phyloP scores from a whole-genome alignment of 441 rosid genomes.

The Euphorbia corollata region DNA sequence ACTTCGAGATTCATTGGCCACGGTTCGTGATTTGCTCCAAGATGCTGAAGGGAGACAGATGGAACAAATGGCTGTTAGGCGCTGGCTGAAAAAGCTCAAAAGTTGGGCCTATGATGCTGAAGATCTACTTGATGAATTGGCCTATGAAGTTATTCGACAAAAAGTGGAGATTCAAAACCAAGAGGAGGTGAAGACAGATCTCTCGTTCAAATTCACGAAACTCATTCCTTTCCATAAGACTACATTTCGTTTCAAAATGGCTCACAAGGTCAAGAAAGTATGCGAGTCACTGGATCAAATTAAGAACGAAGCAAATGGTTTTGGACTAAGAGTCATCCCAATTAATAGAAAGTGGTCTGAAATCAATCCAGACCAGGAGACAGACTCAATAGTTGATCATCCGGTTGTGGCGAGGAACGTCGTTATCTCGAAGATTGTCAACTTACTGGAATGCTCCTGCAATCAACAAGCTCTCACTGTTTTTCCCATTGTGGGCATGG shows the following conservation, averaged over 20 bases:
- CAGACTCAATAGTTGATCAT: neutral
- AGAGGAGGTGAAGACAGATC: no score
- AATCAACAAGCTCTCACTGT: neutral
- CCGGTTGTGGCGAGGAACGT: neutral
- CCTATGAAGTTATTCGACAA: constrained; percentile 14
- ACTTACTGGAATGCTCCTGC: neutral
- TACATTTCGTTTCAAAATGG: no score
- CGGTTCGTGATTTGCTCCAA: constrained; percentile 19
- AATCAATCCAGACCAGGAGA: no score
- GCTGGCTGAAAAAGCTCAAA: constrained; percentile 20
- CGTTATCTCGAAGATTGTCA: no score
- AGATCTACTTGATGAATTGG: constrained; percentile 23
- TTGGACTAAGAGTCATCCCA: no score
- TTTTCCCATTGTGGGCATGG: constrained; percentile 18
- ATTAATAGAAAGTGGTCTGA: no score
- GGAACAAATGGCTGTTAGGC: neutral
- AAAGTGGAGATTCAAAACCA: constrained; percentile 7
- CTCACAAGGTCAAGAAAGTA: no score
- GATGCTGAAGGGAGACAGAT: constrained; percentile 18
- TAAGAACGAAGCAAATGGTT: no score
- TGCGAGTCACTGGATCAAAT: no score
- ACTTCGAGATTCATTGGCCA: neutral
- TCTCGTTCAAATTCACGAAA: constrained; percentile 11
- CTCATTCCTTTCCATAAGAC: neutral
- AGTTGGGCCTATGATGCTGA: constrained; percentile 18